Evolutionary conservation across 495 filamentous ascomycete genomes (phyloP).

Genomic region (Hypoxylon perforatum): DNA sequence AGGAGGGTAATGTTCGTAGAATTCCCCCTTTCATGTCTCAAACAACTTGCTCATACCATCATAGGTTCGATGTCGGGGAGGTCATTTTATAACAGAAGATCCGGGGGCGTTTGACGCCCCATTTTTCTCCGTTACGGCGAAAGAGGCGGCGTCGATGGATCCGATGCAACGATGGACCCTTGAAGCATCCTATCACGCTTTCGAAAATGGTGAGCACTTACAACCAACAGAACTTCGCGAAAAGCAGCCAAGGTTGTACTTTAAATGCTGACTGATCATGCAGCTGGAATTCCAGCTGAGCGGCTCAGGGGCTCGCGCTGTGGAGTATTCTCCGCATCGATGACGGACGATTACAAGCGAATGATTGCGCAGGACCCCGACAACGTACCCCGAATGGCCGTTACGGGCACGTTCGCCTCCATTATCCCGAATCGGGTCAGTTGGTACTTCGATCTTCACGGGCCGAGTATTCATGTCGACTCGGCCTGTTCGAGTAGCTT

Average conservation of each 20-base stretch:
- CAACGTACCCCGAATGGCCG: constrained; percentile 27
- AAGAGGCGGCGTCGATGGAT: constrained; percentile 60
- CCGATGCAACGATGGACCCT: constrained; percentile 52
- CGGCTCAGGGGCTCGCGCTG: constrained; percentile 34
- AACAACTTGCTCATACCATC: constrained; percentile 4
- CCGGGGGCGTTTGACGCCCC: constrained; percentile 57
- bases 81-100: constrained; percentile 55
- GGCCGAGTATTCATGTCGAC: constrained; percentile 71
- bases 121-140: constrained; percentile 69
- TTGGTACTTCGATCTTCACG: constrained; percentile 58
- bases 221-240: background rate
- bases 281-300: constrained; percentile 43
- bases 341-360: constrained; percentile 47
- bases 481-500: constrained; percentile 83
- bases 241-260: background rate
- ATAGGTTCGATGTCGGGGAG: constrained; percentile 37
- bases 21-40: background rate
- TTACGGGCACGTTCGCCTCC: constrained; percentile 47
- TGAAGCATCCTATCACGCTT: constrained; percentile 63
- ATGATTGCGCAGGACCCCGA: constrained; percentile 46
- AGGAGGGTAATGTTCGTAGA: constrained; percentile 11
- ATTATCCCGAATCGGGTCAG: constrained; percentile 66
- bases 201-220: constrained; percentile 50
- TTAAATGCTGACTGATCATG: constrained; percentile 9
- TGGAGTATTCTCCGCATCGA: constrained; percentile 45